Evolutionary conservation across 768 basidiomycete genomes (phyloP).

Genomic region (Amanita molliuscula): DNA sequence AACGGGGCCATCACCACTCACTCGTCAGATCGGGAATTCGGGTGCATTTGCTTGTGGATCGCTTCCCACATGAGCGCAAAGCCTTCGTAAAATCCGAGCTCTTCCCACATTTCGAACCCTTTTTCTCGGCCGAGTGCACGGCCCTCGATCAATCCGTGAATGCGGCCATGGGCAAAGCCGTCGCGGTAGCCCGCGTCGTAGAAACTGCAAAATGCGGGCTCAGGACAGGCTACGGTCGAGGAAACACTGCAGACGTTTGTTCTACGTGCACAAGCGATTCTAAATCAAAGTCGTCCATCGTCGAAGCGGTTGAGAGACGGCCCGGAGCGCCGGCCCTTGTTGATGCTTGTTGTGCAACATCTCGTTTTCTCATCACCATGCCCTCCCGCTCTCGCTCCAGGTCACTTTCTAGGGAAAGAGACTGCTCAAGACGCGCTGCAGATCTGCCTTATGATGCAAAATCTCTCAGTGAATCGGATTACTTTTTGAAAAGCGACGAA

Average conservation of each 20-base stretch:
- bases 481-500: conserved; percentile 82
- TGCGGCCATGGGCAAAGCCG: conserved; percentile 75
- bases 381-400: conserved; percentile 26
- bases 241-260: conserved; percentile 36
- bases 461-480: conserved; percentile 75
- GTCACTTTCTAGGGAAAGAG: conserved; percentile 19
- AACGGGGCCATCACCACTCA: conserved; percentile 20
- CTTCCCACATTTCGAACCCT: conserved; percentile 95
- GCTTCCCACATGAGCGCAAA: conserved; percentile 65
- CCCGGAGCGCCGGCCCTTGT: not conserved
- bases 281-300: conserved; percentile 36
- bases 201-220: conserved; percentile 39
- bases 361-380: conserved; percentile 13
- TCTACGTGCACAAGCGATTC: conserved; percentile 53
- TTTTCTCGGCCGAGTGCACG: conserved; percentile 82
- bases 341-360: not conserved
- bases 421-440: conserved; percentile 29
- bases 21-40: conserved; percentile 37
- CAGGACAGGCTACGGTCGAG: not conserved
- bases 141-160: conserved; percentile 89
- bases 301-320: not conserved
- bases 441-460: conserved; percentile 45
- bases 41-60: conserved; percentile 25
- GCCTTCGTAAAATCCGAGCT: conserved; percentile 89
- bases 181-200: conserved; percentile 69